Evolutionary conservation across 2,329 filamentous ascomycete genomes (phyloP), one percentile per base, ranked within the genome.

Genomic region (Sporothrix inflata): DNA sequence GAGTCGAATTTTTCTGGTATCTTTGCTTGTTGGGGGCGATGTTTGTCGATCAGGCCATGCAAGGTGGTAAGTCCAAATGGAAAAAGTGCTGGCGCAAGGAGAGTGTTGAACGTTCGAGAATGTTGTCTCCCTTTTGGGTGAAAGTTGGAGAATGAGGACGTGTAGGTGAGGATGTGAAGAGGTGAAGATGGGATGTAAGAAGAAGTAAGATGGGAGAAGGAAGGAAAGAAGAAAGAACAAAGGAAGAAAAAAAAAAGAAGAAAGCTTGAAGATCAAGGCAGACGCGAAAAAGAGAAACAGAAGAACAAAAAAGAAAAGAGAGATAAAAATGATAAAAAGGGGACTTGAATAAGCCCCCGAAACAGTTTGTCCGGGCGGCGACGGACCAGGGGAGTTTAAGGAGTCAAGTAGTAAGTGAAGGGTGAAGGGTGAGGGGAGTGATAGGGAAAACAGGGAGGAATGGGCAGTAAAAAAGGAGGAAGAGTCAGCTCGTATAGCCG

Each of bases 61-160:
- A 63, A 63, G 60, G 60, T 63, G n/a, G 38, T 40, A 63, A 63
- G 11, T 38, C 60, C 38, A 65, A 65, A 65, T 65, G 60, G 60
- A 24, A 65, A 45, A 63, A 27, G 21, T 27, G 60, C 60, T n/a
- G 38, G 60, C 5, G 38, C 5, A 57, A 27, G 53, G 53, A 57
- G 53, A 4, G 51, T 30, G 51, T 21, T 53, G 34, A 21, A 40
- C 11, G 14, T 14, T 57, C 34, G 34, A 63, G 53, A 57, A 57
- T n/a, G 55, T 40, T 65, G 38, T 65, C 60, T 65, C 60, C 60
- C 60, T 42, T 65, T 65, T 21, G 55, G 60, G 60, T 45, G 60
- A 27, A 65, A 65, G 60, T 45, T 11, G 51, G 19, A 21, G 47
- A 9, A 16, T 6, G 19, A 30, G 51, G 12, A 14, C 6, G 51